phyloP scores from a whole-genome alignment of 73 alveolate genomes.

The Effrenium voratum region DNA sequence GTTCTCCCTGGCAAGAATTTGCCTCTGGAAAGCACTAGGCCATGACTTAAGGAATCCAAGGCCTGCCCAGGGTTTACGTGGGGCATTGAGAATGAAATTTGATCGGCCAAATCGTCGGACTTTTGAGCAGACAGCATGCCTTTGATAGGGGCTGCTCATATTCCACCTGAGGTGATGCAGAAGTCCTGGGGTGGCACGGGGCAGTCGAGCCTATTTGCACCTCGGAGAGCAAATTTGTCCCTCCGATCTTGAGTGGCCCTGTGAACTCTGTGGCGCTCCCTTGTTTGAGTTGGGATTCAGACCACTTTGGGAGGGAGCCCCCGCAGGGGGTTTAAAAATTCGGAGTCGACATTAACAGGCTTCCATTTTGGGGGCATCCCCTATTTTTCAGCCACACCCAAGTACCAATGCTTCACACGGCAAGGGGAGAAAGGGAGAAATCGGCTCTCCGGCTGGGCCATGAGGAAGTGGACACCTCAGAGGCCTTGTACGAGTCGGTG shows the following conservation, averaged over 20 bases:
- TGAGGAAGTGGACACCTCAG: too few species aligned
- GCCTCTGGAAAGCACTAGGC: background rate
- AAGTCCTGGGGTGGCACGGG: constrained; percentile 72
- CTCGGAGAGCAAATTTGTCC: background rate
- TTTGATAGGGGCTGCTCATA: too few species aligned
- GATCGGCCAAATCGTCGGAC: background rate
- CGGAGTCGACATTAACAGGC: background rate
- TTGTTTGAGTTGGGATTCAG: too few species aligned
- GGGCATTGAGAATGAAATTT: background rate
- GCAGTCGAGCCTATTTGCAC: background rate
- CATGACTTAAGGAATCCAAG: background rate
- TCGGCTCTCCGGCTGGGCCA: too few species aligned
- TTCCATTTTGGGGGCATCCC: background rate
- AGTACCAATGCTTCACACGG: too few species aligned
- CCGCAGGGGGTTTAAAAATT: background rate
- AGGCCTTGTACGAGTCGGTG: constrained; percentile 44
- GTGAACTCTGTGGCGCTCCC: too few species aligned
- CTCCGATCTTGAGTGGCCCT: background rate
- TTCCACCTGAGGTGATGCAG: too few species aligned
- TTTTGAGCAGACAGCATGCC: too few species aligned
- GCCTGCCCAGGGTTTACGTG: background rate
- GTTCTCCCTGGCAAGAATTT: background rate
- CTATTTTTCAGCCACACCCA: background rate
- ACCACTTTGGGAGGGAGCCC: too few species aligned
- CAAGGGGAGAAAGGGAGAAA: too few species aligned